Conservation (phyloP, 2,329 filamentous ascomycete genomes). For the Paracoccidioides lutzii region DNA sequence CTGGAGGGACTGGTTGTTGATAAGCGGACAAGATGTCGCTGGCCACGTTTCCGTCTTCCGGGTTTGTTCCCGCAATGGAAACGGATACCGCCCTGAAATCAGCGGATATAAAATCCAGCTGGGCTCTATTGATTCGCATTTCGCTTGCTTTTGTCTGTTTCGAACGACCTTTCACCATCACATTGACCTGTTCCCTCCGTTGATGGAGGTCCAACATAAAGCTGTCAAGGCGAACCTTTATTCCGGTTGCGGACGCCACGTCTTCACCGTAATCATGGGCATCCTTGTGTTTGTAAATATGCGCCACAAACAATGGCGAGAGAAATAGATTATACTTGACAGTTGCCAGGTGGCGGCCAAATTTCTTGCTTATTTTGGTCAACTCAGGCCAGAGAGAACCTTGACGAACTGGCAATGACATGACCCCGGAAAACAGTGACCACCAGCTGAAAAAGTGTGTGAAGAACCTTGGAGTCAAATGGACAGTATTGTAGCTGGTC, state of each 20-base stretch:
- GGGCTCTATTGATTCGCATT: conserved; percentile 91
- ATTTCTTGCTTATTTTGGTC: conserved; percentile 97
- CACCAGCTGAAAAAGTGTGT: conserved; percentile 98
- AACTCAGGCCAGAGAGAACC: conserved; percentile 80
- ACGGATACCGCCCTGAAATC: conserved; percentile 91
- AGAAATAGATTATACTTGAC: conserved; percentile 94
- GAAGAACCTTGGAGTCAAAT: conserved; percentile 89
- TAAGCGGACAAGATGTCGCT: conserved; percentile 46
- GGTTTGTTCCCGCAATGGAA: conserved; percentile 66
- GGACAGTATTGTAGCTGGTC: conserved; percentile 89
- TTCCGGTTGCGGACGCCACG: conserved; percentile 79
- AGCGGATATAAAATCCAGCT: conserved; percentile 80
- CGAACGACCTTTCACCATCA: conserved; percentile 61
- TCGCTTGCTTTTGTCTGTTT: conserved; percentile 71
- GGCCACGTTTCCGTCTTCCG: conserved; percentile 57
- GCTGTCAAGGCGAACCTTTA: conserved; percentile 90
- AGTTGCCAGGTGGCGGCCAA: conserved; percentile 89
- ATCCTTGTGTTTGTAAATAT: conserved; percentile 98
- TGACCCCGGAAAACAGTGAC: conserved; percentile 87
- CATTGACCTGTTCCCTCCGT: conserved; percentile 80
- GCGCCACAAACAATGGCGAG: conserved; percentile 85
- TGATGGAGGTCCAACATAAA: conserved; percentile 97
- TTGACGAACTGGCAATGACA: conserved; percentile 89
- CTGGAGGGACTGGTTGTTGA: conserved; percentile 38
- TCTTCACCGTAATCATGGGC: conserved; percentile 69